A percentile compares a stretch with the other conserved stretches of the same genome.
Conservation (phyloP, 2,329 filamentous ascomycete genomes). For the Knufia fluminis region DNA sequence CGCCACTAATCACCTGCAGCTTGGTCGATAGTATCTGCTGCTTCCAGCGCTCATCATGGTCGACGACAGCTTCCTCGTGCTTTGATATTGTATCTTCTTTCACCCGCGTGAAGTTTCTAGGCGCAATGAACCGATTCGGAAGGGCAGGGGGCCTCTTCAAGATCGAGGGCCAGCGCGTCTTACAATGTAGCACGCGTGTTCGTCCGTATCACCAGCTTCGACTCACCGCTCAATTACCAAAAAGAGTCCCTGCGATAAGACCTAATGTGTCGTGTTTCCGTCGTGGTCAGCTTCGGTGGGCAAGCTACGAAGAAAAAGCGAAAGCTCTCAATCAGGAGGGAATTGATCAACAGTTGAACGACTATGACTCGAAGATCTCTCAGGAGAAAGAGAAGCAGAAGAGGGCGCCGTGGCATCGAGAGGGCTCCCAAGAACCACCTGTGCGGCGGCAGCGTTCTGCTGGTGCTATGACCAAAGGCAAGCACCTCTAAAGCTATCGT, state of each 20-base stretch:
- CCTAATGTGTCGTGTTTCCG: not conserved
- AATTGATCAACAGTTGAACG: conserved; percentile 18
- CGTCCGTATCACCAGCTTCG: not conserved
- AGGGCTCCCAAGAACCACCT: conserved; percentile 51
- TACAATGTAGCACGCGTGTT: not conserved
- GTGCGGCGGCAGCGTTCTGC: conserved; percentile 43
- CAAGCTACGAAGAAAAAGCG: conserved; percentile 10
- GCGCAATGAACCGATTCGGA: not conserved
- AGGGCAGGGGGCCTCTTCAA: not conserved
- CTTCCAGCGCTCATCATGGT: not conserved
- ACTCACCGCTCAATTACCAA: not conserved
- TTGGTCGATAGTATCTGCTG: not conserved
- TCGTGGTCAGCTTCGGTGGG: not conserved
- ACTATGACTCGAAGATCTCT: conserved; percentile 25
- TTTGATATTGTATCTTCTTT: not conserved
- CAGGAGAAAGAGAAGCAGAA: conserved; percentile 41
- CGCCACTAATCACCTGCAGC: not conserved
- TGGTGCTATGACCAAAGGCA: conserved; percentile 57
- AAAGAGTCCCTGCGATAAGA: not conserved
- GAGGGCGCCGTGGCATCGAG: conserved; percentile 56
- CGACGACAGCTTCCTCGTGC: not conserved
- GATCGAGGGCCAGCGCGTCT: not conserved
- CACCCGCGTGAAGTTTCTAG: not conserved
- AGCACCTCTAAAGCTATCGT: conserved; percentile 3
- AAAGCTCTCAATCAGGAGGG: conserved; percentile 22